These are phyloP conservation scores for Prunus mira DNA, from an alignment of 306 rosid genomes.

Conservation along the genomic window DNA sequence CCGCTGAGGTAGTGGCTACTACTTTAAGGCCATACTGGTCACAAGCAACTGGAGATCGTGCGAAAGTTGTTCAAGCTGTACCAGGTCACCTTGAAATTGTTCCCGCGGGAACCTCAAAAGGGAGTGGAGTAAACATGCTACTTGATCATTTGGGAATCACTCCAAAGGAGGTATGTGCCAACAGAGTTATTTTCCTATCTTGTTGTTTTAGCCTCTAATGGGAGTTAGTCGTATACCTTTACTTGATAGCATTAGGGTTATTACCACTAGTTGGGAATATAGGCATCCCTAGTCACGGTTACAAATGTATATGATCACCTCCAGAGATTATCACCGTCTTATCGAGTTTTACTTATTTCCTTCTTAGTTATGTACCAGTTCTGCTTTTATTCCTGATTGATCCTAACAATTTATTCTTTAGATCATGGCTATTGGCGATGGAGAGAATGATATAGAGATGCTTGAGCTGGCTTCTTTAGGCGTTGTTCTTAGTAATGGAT, in stretches of 20 bases:
- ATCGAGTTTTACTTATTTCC: background rate
- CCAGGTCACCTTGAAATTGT: conserved; percentile 85
- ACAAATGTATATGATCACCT: background rate
- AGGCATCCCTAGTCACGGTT: background rate
- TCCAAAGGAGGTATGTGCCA: conserved; percentile 58
- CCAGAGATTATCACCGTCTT: background rate
- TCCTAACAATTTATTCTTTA: conserved; percentile 23
- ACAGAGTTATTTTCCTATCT: conserved; percentile 1
- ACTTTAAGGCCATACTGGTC: conserved; percentile 86
- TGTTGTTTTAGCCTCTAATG: background rate
- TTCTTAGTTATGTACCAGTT: background rate
- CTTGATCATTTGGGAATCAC: conserved; percentile 86
- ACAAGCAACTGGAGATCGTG: conserved; percentile 59
- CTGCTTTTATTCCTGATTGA: background rate
- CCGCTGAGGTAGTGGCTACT: conserved; percentile 51
- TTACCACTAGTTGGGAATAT: background rate
- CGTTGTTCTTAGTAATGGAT: conserved; percentile 78
- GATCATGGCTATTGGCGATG: conserved; percentile 99
- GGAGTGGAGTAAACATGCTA: conserved; percentile 70
- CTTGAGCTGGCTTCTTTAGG: conserved; percentile 87
- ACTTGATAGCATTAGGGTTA: background rate
- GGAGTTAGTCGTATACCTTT: background rate
- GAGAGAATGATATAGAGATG: conserved; percentile 94
- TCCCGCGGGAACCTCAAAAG: conserved; percentile 82
- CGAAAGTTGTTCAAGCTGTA: conserved; percentile 78